These are phyloP conservation scores for Aspergillus sp. DNA, from an alignment of 2,329 filamentous ascomycete species.

Conservation along the genomic window DNA sequence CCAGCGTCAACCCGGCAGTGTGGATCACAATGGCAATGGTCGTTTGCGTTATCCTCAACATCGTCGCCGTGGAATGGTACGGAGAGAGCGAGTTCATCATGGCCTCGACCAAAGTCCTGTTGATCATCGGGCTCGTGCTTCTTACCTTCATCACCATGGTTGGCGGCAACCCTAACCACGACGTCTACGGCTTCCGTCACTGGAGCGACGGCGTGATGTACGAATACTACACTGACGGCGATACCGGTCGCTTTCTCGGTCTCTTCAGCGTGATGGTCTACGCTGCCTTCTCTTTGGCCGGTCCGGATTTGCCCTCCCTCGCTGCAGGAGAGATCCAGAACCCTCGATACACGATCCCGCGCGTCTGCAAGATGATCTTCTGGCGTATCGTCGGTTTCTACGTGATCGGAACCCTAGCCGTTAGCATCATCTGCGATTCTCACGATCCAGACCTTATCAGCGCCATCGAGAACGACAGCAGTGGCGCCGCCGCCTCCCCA, in stretches of 20 bases:
- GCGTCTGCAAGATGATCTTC: conserved; percentile 73
- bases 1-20: conserved; percentile 42
- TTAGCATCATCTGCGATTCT: conserved; percentile 68
- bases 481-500: conserved; percentile 67
- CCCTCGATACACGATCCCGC: conserved; percentile 67
- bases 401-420: conserved; percentile 68
- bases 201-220: conserved; percentile 65
- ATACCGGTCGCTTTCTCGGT: conserved; percentile 68
- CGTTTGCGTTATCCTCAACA: conserved; percentile 58
- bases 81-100: conserved; percentile 73
- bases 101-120: conserved; percentile 66
- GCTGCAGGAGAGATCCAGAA: conserved; percentile 68
- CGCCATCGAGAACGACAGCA: conserved; percentile 56
- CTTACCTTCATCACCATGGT: conserved; percentile 81
- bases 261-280: conserved; percentile 71
- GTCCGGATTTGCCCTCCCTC: conserved; percentile 61
- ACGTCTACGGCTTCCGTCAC: conserved; percentile 69
- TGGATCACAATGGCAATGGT: conserved; percentile 45
- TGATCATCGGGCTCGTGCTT: conserved; percentile 66
- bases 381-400: conserved; percentile 76
- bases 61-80: conserved; percentile 69
- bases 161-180: conserved; percentile 71
- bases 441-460: conserved; percentile 59
- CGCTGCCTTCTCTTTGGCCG: conserved; percentile 64
- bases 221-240: conserved; percentile 62